Percentiles rank a stretch among this genome's conserved stretches.
These are phyloP conservation scores for Boletus rubroflammeus DNA, from an alignment of 768 basidiomycete genomes.

Conservation along the genomic window DNA sequence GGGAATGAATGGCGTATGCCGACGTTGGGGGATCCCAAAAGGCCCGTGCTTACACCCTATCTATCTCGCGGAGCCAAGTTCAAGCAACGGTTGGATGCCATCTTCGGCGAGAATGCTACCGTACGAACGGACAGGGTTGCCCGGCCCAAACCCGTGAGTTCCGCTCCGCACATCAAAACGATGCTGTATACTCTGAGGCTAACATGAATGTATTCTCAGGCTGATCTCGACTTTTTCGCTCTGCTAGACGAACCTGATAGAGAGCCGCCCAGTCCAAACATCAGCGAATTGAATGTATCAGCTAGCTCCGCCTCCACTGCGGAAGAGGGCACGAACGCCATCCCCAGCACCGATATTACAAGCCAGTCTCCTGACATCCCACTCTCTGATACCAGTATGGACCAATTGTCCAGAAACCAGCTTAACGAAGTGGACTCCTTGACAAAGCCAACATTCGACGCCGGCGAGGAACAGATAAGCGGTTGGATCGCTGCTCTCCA, in stretches of 20 bases:
- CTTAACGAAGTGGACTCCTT: background rate
- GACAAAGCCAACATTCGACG: background rate
- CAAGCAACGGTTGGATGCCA: conserved; percentile 13
- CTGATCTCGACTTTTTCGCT: conserved; percentile 6
- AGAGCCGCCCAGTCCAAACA: background rate
- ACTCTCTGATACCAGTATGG: background rate
- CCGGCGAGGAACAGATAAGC: conserved; percentile 6
- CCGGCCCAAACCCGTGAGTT: conserved; percentile 21
- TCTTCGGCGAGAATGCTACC: conserved; percentile 17
- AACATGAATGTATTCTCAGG: conserved; percentile 7
- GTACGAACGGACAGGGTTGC: conserved; percentile 25
- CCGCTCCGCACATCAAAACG: too few relatives aligned
- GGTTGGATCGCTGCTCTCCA: conserved; percentile 24
- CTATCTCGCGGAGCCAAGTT: conserved; percentile 20
- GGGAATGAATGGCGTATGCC: background rate
- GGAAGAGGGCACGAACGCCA: background rate
- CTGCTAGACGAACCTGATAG: conserved; percentile 5
- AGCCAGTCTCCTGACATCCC: conserved; percentile 16
- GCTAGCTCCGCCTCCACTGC: background rate
- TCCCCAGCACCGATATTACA: conserved; percentile 19
- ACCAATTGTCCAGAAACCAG: background rate
- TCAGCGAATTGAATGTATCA: conserved; percentile 2
- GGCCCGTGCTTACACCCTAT: conserved; percentile 8
- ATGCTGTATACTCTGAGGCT: background rate
- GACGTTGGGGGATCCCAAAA: background rate